phyloP scores from a whole-genome alignment of 176 grass and related monocot species.

The Oryza longistaminata region DNA sequence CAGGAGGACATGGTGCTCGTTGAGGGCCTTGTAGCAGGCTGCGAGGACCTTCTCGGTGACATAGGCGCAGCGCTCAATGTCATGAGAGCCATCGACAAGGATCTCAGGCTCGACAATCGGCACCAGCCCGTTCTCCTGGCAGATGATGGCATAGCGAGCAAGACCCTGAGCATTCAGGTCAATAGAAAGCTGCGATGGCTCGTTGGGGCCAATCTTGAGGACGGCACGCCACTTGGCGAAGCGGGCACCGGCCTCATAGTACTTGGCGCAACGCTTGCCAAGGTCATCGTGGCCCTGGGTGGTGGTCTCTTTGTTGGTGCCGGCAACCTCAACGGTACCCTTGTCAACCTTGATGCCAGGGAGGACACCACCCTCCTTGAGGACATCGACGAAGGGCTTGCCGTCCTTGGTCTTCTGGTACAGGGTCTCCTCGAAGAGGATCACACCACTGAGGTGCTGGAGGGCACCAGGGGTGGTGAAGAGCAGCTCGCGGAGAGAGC shows the following conservation, averaged over 20 bases:
- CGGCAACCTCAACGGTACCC: slow-evolving; percentile 71
- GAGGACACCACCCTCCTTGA: slow-evolving; percentile 63
- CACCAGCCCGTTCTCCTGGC: slow-evolving; percentile 90
- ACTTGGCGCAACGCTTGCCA: slow-evolving; percentile 85
- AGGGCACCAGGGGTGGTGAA: slow-evolving; percentile 75
- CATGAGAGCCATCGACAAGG: slow-evolving; percentile 75
- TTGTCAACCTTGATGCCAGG: slow-evolving; percentile 91
- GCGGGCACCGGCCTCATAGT: slow-evolving; percentile 82
- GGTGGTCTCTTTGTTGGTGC: slow-evolving; percentile 85
- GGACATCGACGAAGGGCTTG: slow-evolving; percentile 76
- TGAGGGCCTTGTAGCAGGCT: slow-evolving; percentile 92
- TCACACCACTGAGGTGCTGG: slow-evolving; percentile 64
- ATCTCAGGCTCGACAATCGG: slow-evolving; percentile 94
- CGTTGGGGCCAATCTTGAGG: slow-evolving; percentile 73
- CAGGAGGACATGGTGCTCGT: slow-evolving; percentile 79
- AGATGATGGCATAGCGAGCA: slow-evolving; percentile 89
- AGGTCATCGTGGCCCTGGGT: slow-evolving; percentile 89
- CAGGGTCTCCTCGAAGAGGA: slow-evolving; percentile 92
- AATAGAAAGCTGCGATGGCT: slow-evolving; percentile 79
- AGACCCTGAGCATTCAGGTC: slow-evolving; percentile 77
- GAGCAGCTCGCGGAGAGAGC: slow-evolving; percentile 77
- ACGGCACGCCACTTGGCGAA: slow-evolving; percentile 96
- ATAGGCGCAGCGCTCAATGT: slow-evolving; percentile 70
- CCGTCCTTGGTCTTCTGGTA: slow-evolving; percentile 93
- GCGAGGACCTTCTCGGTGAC: slow-evolving; percentile 69